Conservation (phyloP, 2,329 filamentous ascomycete genomes). For the Colletotrichum melonis region DNA sequence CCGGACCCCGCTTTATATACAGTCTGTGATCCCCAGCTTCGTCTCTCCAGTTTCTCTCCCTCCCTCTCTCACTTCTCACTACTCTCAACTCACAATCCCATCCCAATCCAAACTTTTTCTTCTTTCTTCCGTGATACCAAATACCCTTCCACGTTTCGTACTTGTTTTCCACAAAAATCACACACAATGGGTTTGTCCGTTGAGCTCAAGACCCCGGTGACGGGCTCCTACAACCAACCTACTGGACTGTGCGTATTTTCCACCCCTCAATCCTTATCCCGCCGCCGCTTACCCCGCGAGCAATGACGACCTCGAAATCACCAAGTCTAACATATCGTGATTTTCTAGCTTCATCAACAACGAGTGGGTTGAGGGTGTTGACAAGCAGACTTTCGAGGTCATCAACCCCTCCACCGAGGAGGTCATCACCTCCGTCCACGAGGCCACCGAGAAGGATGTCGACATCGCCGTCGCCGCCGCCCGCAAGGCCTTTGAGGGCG, state of each 20-base stretch:
- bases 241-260: slow-evolving; percentile 66
- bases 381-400: slow-evolving; percentile 92
- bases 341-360: slow-evolving; percentile 85
- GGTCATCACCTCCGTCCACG: slow-evolving; percentile 83
- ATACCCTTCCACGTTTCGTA: slow-evolving; percentile 26
- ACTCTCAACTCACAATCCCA: slow-evolving; percentile 7
- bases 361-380: slow-evolving; percentile 84
- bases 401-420: slow-evolving; percentile 90
- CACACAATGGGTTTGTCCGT: slow-evolving; percentile 59
- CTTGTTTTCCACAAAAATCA: slow-evolving; percentile 6
- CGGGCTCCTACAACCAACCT: slow-evolving; percentile 69
- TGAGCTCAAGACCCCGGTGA: slow-evolving; percentile 76
- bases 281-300: no score
- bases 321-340: not conserved
- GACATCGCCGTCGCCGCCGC: slow-evolving; percentile 85
- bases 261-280: not conserved
- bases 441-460: slow-evolving; percentile 89
- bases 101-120: slow-evolving; percentile 1
- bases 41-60: not conserved
- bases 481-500: slow-evolving; percentile 84
- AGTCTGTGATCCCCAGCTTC: slow-evolving; percentile 24
- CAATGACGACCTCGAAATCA: not conserved
- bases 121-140: slow-evolving; percentile 19
- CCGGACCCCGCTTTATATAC: slow-evolving; percentile 36
- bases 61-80: slow-evolving; percentile 4